Percentiles rank a stretch among this genome's conserved stretches.
These are phyloP conservation scores for Corymbia citriodora DNA, from an alignment of 441 rosid species.

Conservation along the genomic window DNA sequence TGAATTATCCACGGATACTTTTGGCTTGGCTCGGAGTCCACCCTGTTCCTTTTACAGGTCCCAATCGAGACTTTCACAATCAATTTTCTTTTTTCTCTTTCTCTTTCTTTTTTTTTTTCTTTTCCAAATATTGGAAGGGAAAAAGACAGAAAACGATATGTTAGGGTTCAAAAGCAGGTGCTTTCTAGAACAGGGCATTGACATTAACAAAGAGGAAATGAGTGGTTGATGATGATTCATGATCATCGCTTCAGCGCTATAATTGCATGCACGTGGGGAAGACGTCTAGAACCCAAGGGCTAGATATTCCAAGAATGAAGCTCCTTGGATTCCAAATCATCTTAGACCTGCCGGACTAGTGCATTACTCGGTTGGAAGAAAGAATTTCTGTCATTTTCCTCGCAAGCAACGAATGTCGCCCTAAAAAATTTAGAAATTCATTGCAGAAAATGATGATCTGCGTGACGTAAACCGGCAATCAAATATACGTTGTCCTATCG, in stretches of 20 bases:
- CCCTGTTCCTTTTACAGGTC: background rate
- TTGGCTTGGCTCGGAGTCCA: background rate
- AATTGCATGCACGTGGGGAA: background rate
- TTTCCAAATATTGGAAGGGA: background rate
- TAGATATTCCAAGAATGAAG: background rate
- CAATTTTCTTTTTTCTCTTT: background rate
- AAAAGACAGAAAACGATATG: background rate
- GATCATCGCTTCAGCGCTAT: background rate
- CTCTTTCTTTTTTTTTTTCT: background rate
- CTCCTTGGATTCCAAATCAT: background rate
- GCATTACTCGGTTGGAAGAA: background rate
- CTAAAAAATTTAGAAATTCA: background rate
- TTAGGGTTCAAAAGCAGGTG: background rate
- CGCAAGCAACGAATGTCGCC: rapidly evolving
- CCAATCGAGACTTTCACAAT: background rate
- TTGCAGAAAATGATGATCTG: background rate
- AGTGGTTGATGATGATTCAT: background rate
- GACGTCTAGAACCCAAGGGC: background rate
- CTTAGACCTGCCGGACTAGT: background rate
- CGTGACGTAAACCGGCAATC: background rate
- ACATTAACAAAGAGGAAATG: background rate
- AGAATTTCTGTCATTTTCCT: background rate
- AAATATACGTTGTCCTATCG: rapidly evolving
- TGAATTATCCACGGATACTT: background rate
- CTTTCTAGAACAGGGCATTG: background rate